Percentiles rank a stretch among this genome's conserved stretches.
Evolutionary conservation across 352 stramenopile genomes (phyloP).

Genomic region (Nothophytophthora sp.): DNA sequence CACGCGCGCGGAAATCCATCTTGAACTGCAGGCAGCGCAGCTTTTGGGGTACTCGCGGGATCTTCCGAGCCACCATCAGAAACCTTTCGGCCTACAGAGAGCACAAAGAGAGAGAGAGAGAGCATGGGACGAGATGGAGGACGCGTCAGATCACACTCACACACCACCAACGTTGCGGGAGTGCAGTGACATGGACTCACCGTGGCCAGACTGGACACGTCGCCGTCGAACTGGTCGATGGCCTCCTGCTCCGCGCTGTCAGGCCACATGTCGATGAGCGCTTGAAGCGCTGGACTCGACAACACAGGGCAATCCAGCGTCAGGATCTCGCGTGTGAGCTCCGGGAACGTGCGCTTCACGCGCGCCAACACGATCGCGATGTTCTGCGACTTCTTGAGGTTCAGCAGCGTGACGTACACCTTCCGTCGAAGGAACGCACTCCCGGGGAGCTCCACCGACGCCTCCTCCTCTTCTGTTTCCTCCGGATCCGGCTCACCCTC

Average conservation of each 20-base stretch:
- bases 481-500: conserved; percentile 25
- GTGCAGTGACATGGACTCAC: conserved; percentile 15
- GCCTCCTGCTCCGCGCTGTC: conserved; percentile 69
- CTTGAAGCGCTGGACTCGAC: conserved; percentile 65
- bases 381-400: conserved; percentile 88
- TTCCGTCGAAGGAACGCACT: conserved; percentile 43
- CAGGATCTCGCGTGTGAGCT: conserved; percentile 66
- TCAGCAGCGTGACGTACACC: conserved; percentile 63
- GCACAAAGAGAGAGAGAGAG: not conserved
- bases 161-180: not conserved
- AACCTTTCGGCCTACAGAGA: conserved; percentile 63
- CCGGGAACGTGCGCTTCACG: conserved; percentile 60
- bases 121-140: not conserved
- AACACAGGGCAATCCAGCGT: conserved; percentile 66
- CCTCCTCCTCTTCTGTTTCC: conserved; percentile 10
- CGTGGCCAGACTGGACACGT: conserved; percentile 47
- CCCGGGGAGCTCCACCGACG: not conserved
- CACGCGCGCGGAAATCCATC: conserved; percentile 66
- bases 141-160: not conserved
- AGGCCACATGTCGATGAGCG: conserved; percentile 84
- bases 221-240: conserved; percentile 63
- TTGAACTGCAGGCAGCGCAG: conserved; percentile 82
- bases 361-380: conserved; percentile 79
- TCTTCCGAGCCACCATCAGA: conserved; percentile 58
- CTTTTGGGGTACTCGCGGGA: conserved; percentile 69